A percentile compares a stretch with the other conserved stretches of the same genome.
Evolutionary conservation across 495 filamentous ascomycete genomes (phyloP).

Genomic region (Tetracladium setigerum): DNA sequence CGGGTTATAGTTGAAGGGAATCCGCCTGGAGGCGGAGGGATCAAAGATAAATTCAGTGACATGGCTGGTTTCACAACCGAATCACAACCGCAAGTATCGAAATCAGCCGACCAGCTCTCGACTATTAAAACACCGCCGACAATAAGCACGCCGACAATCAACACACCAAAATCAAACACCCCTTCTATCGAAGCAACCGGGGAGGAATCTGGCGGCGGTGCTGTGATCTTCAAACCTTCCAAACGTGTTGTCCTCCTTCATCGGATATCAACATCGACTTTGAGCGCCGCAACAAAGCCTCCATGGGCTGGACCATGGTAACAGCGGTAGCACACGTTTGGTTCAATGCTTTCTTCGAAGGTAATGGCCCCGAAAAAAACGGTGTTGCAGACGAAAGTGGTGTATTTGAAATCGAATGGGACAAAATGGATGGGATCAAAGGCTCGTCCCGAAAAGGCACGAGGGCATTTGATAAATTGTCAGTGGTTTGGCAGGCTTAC

Average conservation of each 20-base stretch:
- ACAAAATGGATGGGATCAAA: conserved; percentile 59
- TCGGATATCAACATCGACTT: conserved; percentile 87
- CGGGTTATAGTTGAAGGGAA: conserved; percentile 60
- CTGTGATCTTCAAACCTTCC: conserved; percentile 71
- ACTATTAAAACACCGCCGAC: too few species aligned
- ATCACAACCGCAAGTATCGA: not conserved
- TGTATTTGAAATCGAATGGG: conserved; percentile 53
- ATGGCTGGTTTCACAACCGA: conserved; percentile 33
- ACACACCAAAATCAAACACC: not conserved
- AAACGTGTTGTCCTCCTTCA: conserved; percentile 54
- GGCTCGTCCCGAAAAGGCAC: conserved; percentile 75
- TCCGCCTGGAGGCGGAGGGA: conserved; percentile 34
- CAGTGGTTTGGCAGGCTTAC: conserved; percentile 68
- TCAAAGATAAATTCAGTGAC: conserved; percentile 45
- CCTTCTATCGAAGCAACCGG: not conserved
- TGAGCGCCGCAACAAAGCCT: conserved; percentile 69
- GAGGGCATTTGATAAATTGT: conserved; percentile 71
- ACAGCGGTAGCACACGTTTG: conserved; percentile 91
- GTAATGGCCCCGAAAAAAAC: conserved; percentile 55
- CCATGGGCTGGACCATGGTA: conserved; percentile 78
- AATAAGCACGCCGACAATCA: not conserved
- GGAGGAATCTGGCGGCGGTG: conserved; percentile 39
- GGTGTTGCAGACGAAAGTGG: conserved; percentile 41
- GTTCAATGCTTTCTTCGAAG: conserved; percentile 95
- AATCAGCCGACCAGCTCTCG: too few species aligned